Evolutionary conservation across 1,139 yeast genomes (phyloP).

Genomic region (Taphrina betulina): DNA sequence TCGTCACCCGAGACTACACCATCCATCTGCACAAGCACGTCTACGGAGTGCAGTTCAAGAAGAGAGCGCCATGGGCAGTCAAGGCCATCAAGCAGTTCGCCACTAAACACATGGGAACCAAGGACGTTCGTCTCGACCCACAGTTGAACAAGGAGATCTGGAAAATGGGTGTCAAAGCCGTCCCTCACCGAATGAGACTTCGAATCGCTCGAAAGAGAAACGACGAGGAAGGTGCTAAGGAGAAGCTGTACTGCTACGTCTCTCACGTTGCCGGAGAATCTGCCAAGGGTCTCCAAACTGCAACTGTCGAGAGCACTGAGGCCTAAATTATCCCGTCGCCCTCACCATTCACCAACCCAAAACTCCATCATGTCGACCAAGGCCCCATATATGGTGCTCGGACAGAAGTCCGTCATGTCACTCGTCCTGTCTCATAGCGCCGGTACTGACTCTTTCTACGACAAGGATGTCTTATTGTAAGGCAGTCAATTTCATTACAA

Average conservation of each 20-base stretch:
- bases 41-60: slow-evolving; percentile 93
- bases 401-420: too few relatives aligned
- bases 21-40: slow-evolving; percentile 54
- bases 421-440: not conserved
- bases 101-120: slow-evolving; percentile 95
- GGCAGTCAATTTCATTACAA: too few relatives aligned
- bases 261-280: slow-evolving; percentile 95
- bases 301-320: slow-evolving; percentile 66
- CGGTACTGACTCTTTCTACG: too few relatives aligned
- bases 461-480: too few relatives aligned
- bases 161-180: slow-evolving; percentile 99
- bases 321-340: not conserved
- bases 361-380: not conserved
- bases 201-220: slow-evolving; percentile 99
- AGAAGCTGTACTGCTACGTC: slow-evolving; percentile 96
- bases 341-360: not conserved
- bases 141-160: slow-evolving; percentile 97
- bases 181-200: slow-evolving; percentile 95
- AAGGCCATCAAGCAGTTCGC: slow-evolving; percentile 99
- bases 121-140: slow-evolving; percentile 99
- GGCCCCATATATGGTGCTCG: too few relatives aligned
- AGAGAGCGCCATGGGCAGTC: slow-evolving; percentile 99
- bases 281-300: slow-evolving; percentile 97
- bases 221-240: slow-evolving; percentile 99
- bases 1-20: slow-evolving; percentile 99